Percentiles rank a stretch among this genome's conserved stretches.
Conservation (phyloP, 805 yeast species). For the Saccharomycopsis sp. region DNA sequence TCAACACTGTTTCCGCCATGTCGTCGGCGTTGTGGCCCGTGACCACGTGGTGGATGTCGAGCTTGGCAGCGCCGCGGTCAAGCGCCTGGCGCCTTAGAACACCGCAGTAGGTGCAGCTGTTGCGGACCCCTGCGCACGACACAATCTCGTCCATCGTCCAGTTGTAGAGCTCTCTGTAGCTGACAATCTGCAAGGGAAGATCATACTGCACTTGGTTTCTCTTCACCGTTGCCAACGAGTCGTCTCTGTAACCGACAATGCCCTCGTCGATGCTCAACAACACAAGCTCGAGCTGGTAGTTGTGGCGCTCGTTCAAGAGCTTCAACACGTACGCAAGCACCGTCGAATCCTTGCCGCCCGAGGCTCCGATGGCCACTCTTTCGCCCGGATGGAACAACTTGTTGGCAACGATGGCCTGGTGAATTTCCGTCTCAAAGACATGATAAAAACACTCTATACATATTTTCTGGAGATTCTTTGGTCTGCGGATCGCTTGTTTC, state of each 20-base stretch:
- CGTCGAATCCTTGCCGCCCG: constrained; percentile 98
- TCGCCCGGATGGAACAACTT: constrained; percentile 74
- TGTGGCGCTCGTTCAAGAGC: constrained; percentile 75
- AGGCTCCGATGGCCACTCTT: constrained; percentile 91
- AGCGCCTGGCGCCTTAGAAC: constrained; percentile 93
- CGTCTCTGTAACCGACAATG: constrained; percentile 93
- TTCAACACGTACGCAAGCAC: constrained; percentile 85
- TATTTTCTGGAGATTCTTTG: constrained; percentile 81
- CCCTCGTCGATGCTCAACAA: constrained; percentile 92
- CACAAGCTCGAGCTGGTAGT: constrained; percentile 80
- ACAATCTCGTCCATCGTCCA: constrained; percentile 99
- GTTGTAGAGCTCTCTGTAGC: constrained; percentile 80
- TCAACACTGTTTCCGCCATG: constrained; percentile 95
- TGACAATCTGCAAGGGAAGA: constrained; percentile 71
- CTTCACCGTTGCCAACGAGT: constrained; percentile 92
- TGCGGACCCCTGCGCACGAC: constrained; percentile 84
- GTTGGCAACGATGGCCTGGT: constrained; percentile 69
- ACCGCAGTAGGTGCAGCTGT: constrained; percentile 97
- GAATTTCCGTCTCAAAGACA: constrained; percentile 93
- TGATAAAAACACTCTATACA: constrained; percentile 86
- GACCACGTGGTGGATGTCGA: constrained; percentile 82
- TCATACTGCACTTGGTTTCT: constrained; percentile 80
- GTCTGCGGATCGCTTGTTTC: constrained; percentile 83
- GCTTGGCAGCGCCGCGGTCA: constrained; percentile 87
- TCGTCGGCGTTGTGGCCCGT: constrained; percentile 99